Evolutionary conservation across 2,329 filamentous ascomycete genomes (phyloP), one percentile per base, ranked within the genome.

Genomic region (Colletotrichum sp.): DNA sequence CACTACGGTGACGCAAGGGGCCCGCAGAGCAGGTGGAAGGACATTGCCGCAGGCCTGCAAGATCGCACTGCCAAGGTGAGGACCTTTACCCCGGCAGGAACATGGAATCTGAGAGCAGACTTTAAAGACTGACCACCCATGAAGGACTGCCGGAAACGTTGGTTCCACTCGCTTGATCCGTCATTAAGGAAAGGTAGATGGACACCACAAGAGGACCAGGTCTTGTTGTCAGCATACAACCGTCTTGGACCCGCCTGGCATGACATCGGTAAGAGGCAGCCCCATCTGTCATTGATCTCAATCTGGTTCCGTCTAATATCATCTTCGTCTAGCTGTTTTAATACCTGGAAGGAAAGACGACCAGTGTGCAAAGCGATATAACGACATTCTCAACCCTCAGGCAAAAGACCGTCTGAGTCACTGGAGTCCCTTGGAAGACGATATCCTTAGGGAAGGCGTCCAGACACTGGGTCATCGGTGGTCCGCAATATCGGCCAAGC

Each of bases 101-200:
- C 4, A 13, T 62, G 26, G 1, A 8, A 8, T 0, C 28, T 10
- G 18, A 62, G 13, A n/a, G 9, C 10, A 28, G 16, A 9, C 7
- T 15, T 3, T 10, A 9, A 10, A 1, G 4, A 3, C 28, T 30
- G 5, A 30, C 10, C 18, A 12, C 18, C 2, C 10, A 30, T 34
- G n/a, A 82, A 82, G 80, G 81, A 81, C 49, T 82, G 81, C 34
- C 77, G 81, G 4, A 82, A 82, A 76, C 78, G 81, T 44, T 82
- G 81, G 81, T 81, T 82, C 77, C 81, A 82, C 65, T 82, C 81
- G 10, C 77, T 82, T 7, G 80, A 82, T 26, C 81, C 81, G 3
- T 81, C 81, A 2, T 52, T 82, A 15, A 77, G 81, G 8, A 82
- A 82, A 26, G 81, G 81, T 5, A 65, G 80, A 59, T 82, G 81